These are phyloP conservation scores for Eremochloa ophiuroides DNA, from an alignment of 176 grass and related monocot species.

Conservation along the genomic window DNA sequence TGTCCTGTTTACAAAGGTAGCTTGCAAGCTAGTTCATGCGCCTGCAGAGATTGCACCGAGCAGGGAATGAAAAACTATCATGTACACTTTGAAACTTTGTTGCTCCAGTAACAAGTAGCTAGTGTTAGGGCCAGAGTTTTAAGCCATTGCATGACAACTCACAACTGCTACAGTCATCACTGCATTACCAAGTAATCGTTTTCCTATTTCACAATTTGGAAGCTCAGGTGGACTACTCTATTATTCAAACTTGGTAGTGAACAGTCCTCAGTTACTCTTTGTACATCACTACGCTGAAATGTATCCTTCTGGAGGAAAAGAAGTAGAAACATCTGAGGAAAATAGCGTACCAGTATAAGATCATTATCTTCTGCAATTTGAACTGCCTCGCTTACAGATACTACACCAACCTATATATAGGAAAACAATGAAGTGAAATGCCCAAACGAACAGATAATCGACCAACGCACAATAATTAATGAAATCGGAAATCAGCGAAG, in stretches of 20 bases:
- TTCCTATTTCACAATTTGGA: not conserved
- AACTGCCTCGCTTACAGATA: conserved; percentile 67
- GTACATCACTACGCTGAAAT: not conserved
- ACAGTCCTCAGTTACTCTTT: not conserved
- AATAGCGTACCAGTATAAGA: conserved; percentile 65
- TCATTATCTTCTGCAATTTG: conserved; percentile 56
- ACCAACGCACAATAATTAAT: not conserved
- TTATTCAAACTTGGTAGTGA: not conserved
- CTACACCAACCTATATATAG: conserved; percentile 68
- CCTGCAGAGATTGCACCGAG: not conserved
- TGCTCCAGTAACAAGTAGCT: not conserved
- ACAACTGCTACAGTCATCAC: not conserved
- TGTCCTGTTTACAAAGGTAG: not conserved
- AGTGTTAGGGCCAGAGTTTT: not conserved
- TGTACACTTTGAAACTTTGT: not conserved
- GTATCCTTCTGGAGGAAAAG: not conserved
- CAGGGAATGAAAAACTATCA: not conserved
- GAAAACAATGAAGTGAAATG: not conserved
- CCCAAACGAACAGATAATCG: not conserved
- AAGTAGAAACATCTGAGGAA: not conserved
- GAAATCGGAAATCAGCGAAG: not conserved
- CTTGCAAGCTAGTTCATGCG: not conserved
- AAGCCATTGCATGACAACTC: not conserved
- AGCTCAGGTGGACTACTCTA: not conserved
- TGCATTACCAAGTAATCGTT: not conserved